These are phyloP conservation scores for Pulveroboletus sp. DNA, from an alignment of 768 basidiomycete species.

Conservation along the genomic window DNA sequence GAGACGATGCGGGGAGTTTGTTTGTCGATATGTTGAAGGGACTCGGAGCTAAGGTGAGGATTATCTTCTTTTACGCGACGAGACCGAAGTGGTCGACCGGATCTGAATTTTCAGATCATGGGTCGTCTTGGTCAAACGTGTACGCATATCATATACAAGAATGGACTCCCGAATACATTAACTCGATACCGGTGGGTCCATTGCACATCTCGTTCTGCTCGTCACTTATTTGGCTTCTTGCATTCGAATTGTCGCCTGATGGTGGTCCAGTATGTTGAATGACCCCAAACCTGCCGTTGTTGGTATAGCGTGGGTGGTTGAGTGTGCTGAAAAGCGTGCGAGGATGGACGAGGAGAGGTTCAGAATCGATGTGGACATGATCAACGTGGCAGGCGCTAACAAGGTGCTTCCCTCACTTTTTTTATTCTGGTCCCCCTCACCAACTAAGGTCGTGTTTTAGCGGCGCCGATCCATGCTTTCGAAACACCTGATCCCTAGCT, in stretches of 20 bases:
- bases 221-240: background rate
- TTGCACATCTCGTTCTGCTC: background rate
- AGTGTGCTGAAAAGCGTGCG: slow-evolving; percentile 67
- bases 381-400: slow-evolving; percentile 53
- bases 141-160: slow-evolving; percentile 85
- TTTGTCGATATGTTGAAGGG: slow-evolving; percentile 80
- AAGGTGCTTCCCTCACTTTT: slow-evolving; percentile 43
- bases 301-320: slow-evolving; percentile 86
- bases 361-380: slow-evolving; percentile 55
- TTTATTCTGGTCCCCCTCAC: background rate
- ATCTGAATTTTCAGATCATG: slow-evolving; percentile 43
- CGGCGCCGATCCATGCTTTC: slow-evolving; percentile 74
- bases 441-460: slow-evolving; percentile 32
- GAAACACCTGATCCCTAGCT: slow-evolving; percentile 43
- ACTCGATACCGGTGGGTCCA: slow-evolving; percentile 58
- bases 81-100: background rate
- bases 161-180: slow-evolving; percentile 70
- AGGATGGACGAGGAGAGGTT: slow-evolving; percentile 63
- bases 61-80: background rate
- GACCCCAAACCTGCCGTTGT: slow-evolving; percentile 72
- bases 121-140: slow-evolving; percentile 65
- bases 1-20: slow-evolving; percentile 73
- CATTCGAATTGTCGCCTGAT: background rate
- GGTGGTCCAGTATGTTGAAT: slow-evolving; percentile 44
- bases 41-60: slow-evolving; percentile 72